Base-by-base conservation (phyloP, 768 basidiomycete genomes). In the Phaffia australis region DNA sequence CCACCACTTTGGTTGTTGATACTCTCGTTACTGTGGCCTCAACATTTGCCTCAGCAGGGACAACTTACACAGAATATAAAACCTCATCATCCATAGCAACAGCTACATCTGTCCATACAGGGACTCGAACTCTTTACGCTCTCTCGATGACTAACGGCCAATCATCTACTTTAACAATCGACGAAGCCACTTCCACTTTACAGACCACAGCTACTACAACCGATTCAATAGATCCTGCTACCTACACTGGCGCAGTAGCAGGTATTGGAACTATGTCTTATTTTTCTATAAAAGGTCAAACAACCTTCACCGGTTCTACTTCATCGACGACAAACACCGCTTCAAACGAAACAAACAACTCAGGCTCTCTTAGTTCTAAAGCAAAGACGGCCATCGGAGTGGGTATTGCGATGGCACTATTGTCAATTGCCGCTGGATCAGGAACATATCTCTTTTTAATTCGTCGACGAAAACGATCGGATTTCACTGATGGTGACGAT, bases 201-300 rank as follows among this genome's bases (percentile, higher is more conserved):
- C 35, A 42, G 1, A 1, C 59, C 15, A 15, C 60, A 21, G 27
- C 60, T n/a, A 27, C 63, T 19, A 11, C 18, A 25, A 29, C 23
- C 52, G 23, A 16, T 23, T 46, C 56, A 14, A 54, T 25, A 32
- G 57, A 65, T 23, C 57, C 58, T 1, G 57, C 64, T 0, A 63
- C 66, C 18, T 67, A 57, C 60, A 67, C 66, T 19, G 66, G 66
- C 29, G 29, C 63, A 25, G 16, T 56, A 16, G 60, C 66, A 3
- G 66, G 66, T 9, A 19, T 32, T 32, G 55, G 48, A 19, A 67
- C 60, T 9, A 30, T n/a, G 3, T 30, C 63, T 23, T n/a, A 4
- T 14, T 0, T 16, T 16, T 56, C 60, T 1, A 29, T 47, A 19
- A 48, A 27, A 55, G 55, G 32, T 30, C 5, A n/a, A 29, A 14